Percentiles rank a stretch among this genome's conserved stretches.
These are phyloP conservation scores for Marasmius sp. DNA, from an alignment of 1,284 basidiomycete genomes.

Conservation along the genomic window DNA sequence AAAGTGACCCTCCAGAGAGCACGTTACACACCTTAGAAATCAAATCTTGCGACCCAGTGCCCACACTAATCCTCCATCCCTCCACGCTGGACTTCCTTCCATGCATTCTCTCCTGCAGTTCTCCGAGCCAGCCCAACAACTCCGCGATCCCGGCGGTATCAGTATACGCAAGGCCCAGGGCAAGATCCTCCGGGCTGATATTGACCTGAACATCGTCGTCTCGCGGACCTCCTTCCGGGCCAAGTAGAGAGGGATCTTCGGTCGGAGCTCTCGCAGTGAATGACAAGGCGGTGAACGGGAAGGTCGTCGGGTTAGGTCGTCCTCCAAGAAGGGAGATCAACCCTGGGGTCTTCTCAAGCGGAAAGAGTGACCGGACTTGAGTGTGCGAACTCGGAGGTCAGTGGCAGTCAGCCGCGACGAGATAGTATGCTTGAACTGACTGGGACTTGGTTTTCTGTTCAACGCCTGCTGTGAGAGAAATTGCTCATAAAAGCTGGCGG, in stretches of 20 bases:
- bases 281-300: conserved; percentile 61
- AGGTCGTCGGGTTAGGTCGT: conserved; percentile 67
- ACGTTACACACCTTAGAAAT: conserved; percentile 51
- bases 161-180: conserved; percentile 57
- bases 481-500: conserved; percentile 47
- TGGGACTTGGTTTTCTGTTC: conserved; percentile 58
- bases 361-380: conserved; percentile 43
- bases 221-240: conserved; percentile 6
- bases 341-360: conserved; percentile 56
- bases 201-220: conserved; percentile 18
- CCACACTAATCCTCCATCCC: conserved; percentile 62
- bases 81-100: conserved; percentile 36
- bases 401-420: not conserved
- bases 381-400: not conserved
- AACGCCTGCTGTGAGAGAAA: conserved; percentile 64
- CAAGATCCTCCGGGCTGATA: conserved; percentile 45
- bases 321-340: conserved; percentile 67
- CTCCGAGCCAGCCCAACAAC: conserved; percentile 50
- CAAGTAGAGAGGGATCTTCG: conserved; percentile 22
- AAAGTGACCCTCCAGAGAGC: too few species aligned
- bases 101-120: conserved; percentile 50
- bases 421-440: conserved; percentile 34
- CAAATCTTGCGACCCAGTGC: conserved; percentile 69
- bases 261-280: conserved; percentile 28
- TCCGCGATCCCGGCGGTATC: conserved; percentile 54